Evolutionary conservation across 2,329 filamentous ascomycete species (phyloP).

Genomic region (Colletotrichum australisinense): DNA sequence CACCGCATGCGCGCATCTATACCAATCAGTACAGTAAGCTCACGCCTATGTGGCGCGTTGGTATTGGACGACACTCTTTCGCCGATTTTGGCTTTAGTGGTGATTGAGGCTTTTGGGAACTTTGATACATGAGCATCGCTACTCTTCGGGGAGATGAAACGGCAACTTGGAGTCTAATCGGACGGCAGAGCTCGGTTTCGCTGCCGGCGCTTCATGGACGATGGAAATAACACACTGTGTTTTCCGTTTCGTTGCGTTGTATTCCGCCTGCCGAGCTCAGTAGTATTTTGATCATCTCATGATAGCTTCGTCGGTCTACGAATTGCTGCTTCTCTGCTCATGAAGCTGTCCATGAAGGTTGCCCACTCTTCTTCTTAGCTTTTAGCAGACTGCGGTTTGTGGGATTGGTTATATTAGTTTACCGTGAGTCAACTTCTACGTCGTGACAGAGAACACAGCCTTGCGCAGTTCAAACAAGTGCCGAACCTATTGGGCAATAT

Average conservation of each 20-base stretch:
- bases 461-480: not conserved
- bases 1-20: not conserved
- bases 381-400: not conserved
- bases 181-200: not conserved
- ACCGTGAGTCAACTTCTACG: not conserved
- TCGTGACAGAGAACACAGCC: not conserved
- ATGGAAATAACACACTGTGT: not conserved
- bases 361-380: not conserved
- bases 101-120: not conserved
- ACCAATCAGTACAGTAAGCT: not conserved
- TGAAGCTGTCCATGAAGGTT: not conserved
- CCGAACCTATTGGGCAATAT: not conserved
- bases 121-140: not conserved
- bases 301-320: not conserved
- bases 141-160: not conserved
- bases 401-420: too few relatives aligned
- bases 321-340: not conserved
- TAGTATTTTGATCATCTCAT: not conserved
- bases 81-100: not conserved
- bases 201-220: not conserved
- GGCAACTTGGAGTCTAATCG: not conserved
- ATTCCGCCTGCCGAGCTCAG: not conserved
- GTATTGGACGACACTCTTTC: not conserved
- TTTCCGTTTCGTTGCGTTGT: not conserved
- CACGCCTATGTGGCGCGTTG: not conserved